A percentile compares a stretch with the other conserved stretches of the same genome.
These are phyloP conservation scores for Pyrenophora graminea DNA, from an alignment of 2,329 filamentous ascomycete species.

Conservation along the genomic window DNA sequence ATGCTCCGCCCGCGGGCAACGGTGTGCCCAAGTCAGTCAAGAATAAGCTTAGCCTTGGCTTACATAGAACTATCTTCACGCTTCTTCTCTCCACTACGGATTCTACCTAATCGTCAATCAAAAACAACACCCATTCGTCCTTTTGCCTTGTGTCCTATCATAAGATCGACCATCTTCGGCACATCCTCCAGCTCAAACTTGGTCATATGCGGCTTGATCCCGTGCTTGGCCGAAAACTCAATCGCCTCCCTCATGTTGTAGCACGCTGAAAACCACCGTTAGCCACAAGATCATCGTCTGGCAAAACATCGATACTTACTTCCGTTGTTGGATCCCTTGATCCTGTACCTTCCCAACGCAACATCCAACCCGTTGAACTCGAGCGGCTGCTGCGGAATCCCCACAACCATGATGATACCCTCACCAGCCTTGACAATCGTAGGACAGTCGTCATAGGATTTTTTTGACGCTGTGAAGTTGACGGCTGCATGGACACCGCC, in stretches of 20 bases:
- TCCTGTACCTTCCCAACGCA: slow-evolving; percentile 31
- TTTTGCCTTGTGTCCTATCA: slow-evolving; percentile 38
- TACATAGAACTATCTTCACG: too few relatives aligned
- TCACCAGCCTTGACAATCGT: slow-evolving; percentile 35
- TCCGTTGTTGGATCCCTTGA: slow-evolving; percentile 42
- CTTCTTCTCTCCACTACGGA: too few relatives aligned
- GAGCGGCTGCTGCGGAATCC: slow-evolving; percentile 38
- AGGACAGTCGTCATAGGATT: slow-evolving; percentile 41
- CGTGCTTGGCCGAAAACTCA: slow-evolving; percentile 41
- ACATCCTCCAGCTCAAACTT: slow-evolving; percentile 38
- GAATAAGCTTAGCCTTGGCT: too few relatives aligned
- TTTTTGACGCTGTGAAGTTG: slow-evolving; percentile 40
- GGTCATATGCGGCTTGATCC: slow-evolving; percentile 38
- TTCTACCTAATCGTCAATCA: slow-evolving; percentile 21
- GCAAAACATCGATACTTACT: slow-evolving; percentile 24
- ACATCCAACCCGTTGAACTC: slow-evolving; percentile 41
- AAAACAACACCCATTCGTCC: slow-evolving; percentile 41
- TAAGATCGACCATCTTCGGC: slow-evolving; percentile 43
- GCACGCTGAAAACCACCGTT: slow-evolving; percentile 46
- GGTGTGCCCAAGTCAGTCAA: too few relatives aligned
- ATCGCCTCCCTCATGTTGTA: slow-evolving; percentile 43
- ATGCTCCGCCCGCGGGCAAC: neutral
- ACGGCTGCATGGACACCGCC: slow-evolving; percentile 39
- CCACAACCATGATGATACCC: slow-evolving; percentile 43
- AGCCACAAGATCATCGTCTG: slow-evolving; percentile 34